These are phyloP conservation scores for Angomonas ambiguus DNA, from an alignment of 208 protist species.

Conservation along the genomic window DNA sequence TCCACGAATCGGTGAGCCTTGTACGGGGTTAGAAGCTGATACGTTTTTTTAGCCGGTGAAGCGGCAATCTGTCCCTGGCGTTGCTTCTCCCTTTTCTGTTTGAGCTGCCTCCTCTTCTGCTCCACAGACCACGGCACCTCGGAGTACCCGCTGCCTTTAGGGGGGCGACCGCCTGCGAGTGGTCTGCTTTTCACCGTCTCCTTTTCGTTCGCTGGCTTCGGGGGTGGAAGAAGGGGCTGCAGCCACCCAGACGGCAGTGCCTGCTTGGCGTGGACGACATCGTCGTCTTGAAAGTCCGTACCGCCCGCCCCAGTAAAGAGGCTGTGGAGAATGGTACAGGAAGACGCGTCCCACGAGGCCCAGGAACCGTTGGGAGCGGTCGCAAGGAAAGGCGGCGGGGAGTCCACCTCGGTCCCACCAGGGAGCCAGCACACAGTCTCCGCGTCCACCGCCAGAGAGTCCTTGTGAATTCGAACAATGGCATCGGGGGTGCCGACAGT, in stretches of 20 bases:
- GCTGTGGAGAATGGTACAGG: slow-evolving; percentile 6
- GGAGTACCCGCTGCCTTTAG: slow-evolving; percentile 39
- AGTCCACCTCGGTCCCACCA: neutral
- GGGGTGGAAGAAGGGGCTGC: slow-evolving; percentile 10
- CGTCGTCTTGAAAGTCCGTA: slow-evolving; percentile 12
- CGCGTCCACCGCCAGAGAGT: neutral
- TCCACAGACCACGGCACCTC: slow-evolving; percentile 71
- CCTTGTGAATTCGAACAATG: neutral
- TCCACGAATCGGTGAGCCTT: slow-evolving; percentile 20
- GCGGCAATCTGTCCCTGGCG: slow-evolving; percentile 5
- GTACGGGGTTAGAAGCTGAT: slow-evolving; percentile 6
- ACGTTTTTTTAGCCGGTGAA: neutral
- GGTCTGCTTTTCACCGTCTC: slow-evolving; percentile 50
- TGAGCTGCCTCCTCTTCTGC: slow-evolving; percentile 23
- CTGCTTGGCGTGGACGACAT: slow-evolving; percentile 57
- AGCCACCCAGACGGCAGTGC: slow-evolving; percentile 45
- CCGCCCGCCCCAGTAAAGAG: slow-evolving; percentile 12
- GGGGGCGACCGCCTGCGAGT: slow-evolving; percentile 15
- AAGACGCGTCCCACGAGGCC: neutral
- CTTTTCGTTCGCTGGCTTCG: slow-evolving; percentile 30
- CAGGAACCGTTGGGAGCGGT: neutral
- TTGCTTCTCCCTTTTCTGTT: slow-evolving; percentile 10
- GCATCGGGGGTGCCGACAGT: slow-evolving; percentile 4
- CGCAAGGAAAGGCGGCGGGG: neutral
- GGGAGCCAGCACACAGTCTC: neutral